phyloP scores from a whole-genome alignment of 2,329 filamentous ascomycete species.

The Chrysoporthe cubensis region DNA sequence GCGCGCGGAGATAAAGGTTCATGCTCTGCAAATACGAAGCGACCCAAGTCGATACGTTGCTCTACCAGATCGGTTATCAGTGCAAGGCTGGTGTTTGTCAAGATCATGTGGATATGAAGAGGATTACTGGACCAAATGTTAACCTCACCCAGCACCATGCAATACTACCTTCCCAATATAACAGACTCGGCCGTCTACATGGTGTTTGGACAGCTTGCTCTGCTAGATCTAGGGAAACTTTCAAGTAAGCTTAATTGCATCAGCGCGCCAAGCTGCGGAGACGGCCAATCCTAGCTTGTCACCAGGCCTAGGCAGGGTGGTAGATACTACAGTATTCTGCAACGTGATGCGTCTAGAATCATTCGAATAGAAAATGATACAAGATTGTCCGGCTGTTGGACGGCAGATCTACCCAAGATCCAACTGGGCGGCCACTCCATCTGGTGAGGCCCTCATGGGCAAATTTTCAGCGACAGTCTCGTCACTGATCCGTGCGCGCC shows the following conservation, averaged over 20 bases:
- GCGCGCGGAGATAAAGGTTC: not conserved
- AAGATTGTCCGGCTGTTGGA: not conserved
- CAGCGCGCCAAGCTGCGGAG: not conserved
- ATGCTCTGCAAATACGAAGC: not conserved
- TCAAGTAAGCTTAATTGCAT: conserved; percentile 18
- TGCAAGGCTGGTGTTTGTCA: not conserved
- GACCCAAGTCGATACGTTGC: not conserved
- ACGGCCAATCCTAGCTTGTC: not conserved
- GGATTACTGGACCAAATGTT: conserved; percentile 4
- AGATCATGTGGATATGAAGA: not conserved
- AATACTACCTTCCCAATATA: conserved; percentile 24
- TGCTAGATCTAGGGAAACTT: conserved; percentile 3
- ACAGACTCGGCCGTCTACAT: not conserved
- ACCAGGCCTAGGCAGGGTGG: not conserved
- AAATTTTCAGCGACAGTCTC: not conserved
- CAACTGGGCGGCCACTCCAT: not conserved
- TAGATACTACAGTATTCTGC: not conserved
- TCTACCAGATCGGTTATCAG: not conserved
- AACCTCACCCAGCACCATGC: conserved; percentile 4
- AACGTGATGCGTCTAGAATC: conserved; percentile 5
- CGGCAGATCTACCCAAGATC: not conserved
- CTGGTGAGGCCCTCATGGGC: not conserved
- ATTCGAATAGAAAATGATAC: not conserved
- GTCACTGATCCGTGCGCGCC: not conserved
- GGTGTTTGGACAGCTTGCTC: not conserved